phyloP scores from a whole-genome alignment of 352 stramenopile genomes.

The Globisporangium iwayamae region DNA sequence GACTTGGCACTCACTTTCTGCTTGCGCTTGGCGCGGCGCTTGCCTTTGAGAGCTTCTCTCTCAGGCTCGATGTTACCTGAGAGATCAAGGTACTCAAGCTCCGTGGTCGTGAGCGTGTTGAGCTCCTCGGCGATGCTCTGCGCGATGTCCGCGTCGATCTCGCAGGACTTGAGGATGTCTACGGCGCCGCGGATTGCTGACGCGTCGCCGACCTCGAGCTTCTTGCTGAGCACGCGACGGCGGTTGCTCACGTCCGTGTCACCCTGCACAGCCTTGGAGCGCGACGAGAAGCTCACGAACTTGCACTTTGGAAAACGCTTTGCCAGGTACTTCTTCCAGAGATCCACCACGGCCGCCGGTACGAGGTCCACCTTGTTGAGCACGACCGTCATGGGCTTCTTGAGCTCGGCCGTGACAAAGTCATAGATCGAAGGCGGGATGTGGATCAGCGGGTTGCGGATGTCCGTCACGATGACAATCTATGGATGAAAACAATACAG shows the following conservation, averaged over 20 bases:
- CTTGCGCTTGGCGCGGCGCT: conserved; percentile 52
- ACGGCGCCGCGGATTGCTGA: conserved; percentile 61
- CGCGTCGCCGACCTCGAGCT: conserved; percentile 69
- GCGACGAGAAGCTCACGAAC: conserved; percentile 77
- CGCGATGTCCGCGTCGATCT: conserved; percentile 45
- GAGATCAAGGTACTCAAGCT: conserved; percentile 30
- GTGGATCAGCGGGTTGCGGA: conserved; percentile 78
- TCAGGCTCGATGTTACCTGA: conserved; percentile 12
- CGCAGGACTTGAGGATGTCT: conserved; percentile 68
- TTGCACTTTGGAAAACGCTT: conserved; percentile 61
- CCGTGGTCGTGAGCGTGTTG: conserved; percentile 29
- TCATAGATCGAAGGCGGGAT: conserved; percentile 81
- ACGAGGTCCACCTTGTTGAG: conserved; percentile 88
- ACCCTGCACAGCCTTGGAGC: conserved; percentile 64
- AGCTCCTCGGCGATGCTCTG: conserved; percentile 63
- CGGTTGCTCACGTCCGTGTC: conserved; percentile 63
- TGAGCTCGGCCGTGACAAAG: conserved; percentile 62
- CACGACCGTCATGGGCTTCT: conserved; percentile 79
- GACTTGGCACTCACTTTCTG: conserved; percentile 32
- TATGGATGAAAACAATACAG: not conserved
- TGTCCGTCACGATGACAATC: conserved; percentile 72
- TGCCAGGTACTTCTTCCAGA: conserved; percentile 65
- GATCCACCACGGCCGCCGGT: conserved; percentile 44
- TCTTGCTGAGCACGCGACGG: conserved; percentile 75
- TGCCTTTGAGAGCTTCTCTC: conserved; percentile 22